Evolutionary conservation across 78 protist species (phyloP).

Genomic region (Ministeria vibrans): DNA sequence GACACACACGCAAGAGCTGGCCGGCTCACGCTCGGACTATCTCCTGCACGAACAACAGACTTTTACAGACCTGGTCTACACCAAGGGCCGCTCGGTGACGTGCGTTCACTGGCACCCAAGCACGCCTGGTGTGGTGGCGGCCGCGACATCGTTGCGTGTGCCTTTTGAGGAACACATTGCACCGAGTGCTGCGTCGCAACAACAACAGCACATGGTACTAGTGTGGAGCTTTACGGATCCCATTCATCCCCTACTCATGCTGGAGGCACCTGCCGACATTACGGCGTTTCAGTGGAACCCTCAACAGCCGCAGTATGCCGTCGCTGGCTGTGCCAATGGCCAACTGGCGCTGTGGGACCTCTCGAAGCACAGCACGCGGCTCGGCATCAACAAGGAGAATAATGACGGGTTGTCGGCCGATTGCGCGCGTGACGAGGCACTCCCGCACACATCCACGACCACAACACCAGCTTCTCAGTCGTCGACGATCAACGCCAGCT

Average conservation of each 20-base stretch:
- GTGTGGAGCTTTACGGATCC: background rate
- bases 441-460: background rate
- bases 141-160: too few relatives aligned
- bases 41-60: background rate
- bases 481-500: background rate
- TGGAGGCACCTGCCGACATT: background rate
- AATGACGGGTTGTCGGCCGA: background rate
- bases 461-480: background rate
- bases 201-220: too few relatives aligned
- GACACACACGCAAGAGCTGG: too few relatives aligned
- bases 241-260: conserved; percentile 1
- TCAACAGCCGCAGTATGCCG: background rate
- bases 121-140: background rate
- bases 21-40: too few relatives aligned
- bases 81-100: background rate
- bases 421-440: background rate
- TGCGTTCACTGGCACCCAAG: background rate
- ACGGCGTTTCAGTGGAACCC: background rate
- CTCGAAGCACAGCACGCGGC: background rate
- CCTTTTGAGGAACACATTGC: too few relatives aligned
- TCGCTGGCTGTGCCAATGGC: background rate
- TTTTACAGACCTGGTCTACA: background rate
- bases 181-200: too few relatives aligned
- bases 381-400: background rate
- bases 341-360: background rate